phyloP scores from a whole-genome alignment of 768 basidiomycete species.

The Leccinellum albellum region DNA sequence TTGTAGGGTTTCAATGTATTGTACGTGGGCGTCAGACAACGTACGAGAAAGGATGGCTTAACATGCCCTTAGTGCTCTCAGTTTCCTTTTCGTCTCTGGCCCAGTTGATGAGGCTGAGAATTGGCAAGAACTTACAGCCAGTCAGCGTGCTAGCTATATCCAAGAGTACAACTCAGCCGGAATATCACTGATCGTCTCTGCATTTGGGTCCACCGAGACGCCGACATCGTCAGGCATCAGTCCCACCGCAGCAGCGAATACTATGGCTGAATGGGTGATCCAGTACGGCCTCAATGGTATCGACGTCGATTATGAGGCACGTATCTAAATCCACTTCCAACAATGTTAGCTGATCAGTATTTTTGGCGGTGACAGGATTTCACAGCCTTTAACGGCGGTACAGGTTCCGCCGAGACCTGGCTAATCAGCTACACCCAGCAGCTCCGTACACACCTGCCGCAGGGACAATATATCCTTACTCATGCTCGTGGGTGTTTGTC shows the following conservation, averaged over 20 bases:
- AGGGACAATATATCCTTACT: slow-evolving; percentile 5
- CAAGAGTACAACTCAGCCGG: slow-evolving; percentile 51
- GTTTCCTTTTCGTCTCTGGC: slow-evolving; percentile 41
- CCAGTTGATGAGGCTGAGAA: slow-evolving; percentile 43
- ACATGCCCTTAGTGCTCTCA: slow-evolving; percentile 30
- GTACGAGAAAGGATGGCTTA: background rate
- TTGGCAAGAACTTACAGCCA: slow-evolving; percentile 39
- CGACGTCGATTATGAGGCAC: slow-evolving; percentile 52
- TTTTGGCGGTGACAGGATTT: slow-evolving; percentile 25
- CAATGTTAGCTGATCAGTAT: background rate
- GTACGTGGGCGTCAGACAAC: slow-evolving; percentile 13
- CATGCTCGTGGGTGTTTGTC: slow-evolving; percentile 33
- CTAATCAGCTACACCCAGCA: slow-evolving; percentile 31
- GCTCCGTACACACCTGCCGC: slow-evolving; percentile 32
- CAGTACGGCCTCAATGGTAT: slow-evolving; percentile 48
- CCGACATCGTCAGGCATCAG: slow-evolving; percentile 42
- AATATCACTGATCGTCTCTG: slow-evolving; percentile 55
- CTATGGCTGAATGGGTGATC: slow-evolving; percentile 45
- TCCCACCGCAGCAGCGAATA: slow-evolving; percentile 37
- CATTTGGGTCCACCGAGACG: slow-evolving; percentile 43
- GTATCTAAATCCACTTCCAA: too few species aligned
- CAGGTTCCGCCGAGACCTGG: slow-evolving; percentile 40
- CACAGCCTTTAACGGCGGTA: slow-evolving; percentile 27
- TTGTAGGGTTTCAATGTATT: slow-evolving; percentile 35
- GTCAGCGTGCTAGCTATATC: slow-evolving; percentile 40